phyloP scores from a whole-genome alignment of 768 basidiomycete species.

The Candolleomyces aberdarensis region DNA sequence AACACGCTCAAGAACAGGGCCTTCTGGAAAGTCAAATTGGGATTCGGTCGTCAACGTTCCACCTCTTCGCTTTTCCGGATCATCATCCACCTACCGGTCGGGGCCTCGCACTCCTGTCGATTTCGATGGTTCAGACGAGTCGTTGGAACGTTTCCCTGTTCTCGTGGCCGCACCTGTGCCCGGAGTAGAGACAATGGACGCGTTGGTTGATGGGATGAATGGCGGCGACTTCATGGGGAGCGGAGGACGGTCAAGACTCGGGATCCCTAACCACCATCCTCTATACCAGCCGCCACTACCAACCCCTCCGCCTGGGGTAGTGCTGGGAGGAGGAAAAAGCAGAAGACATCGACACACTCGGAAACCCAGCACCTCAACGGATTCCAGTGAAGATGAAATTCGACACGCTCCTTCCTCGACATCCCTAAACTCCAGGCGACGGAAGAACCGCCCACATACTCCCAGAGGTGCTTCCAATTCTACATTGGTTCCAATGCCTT shows the following conservation, averaged over 20 bases:
- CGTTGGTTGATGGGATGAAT: slow-evolving; percentile 88
- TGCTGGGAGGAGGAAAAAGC: slow-evolving; percentile 52
- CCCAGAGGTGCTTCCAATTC: slow-evolving; percentile 23
- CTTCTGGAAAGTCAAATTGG: slow-evolving; percentile 47
- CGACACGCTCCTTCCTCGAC: slow-evolving; percentile 22
- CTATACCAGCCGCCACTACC: slow-evolving; percentile 83
- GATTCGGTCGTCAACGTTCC: slow-evolving; percentile 41
- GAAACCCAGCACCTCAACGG: slow-evolving; percentile 28
- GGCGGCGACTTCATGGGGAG: slow-evolving; percentile 54
- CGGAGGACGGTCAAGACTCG: slow-evolving; percentile 50
- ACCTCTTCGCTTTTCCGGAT: slow-evolving; percentile 60
- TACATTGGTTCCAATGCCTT: slow-evolving; percentile 7
- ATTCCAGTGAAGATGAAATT: slow-evolving; percentile 53
- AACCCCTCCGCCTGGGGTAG: slow-evolving; percentile 76
- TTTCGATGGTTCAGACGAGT: slow-evolving; percentile 34
- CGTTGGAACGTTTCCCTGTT: slow-evolving; percentile 52
- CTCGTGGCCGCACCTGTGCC: slow-evolving; percentile 74
- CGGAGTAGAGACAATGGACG: slow-evolving; percentile 86
- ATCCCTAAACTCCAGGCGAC: slow-evolving; percentile 32
- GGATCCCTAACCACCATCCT: slow-evolving; percentile 63
- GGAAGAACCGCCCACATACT: slow-evolving; percentile 26
- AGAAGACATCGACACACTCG: slow-evolving; percentile 27
- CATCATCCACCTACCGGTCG: slow-evolving; percentile 61
- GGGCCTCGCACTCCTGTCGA: slow-evolving; percentile 73
- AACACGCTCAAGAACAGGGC: slow-evolving; percentile 56